These are phyloP conservation scores for Cyclotella baltica DNA, from an alignment of 108 stramenopile species.

Conservation along the genomic window DNA sequence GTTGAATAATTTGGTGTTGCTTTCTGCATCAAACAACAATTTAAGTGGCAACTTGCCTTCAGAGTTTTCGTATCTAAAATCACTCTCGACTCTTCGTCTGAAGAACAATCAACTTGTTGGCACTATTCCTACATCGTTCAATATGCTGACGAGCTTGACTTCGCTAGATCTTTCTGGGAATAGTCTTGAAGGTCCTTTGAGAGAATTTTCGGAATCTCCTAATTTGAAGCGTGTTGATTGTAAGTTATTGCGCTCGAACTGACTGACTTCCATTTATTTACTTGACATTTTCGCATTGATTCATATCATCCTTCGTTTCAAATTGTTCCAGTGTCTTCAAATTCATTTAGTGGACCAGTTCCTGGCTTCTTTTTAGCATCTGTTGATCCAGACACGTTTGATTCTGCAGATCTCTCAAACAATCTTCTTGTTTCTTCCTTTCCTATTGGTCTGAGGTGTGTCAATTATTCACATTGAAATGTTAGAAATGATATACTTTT, in stretches of 20 bases:
- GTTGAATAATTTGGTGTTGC: conserved; percentile 6
- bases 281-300: no score
- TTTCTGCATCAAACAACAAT: conserved; percentile 25
- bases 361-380: conserved; percentile 24
- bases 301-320: no score
- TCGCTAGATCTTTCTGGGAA: conserved; percentile 25
- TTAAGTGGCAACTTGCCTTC: not conserved
- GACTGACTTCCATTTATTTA: not conserved
- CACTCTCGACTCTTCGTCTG: conserved; percentile 19
- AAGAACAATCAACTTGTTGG: conserved; percentile 30
- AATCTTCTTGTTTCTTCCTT: conserved; percentile 26
- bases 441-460: conserved; percentile 16
- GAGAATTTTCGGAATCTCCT: conserved; percentile 11
- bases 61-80: conserved; percentile 13
- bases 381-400: conserved; percentile 30
- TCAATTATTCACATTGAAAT: no score
- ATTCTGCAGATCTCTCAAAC: conserved; percentile 28
- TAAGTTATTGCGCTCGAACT: not conserved
- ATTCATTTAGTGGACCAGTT: conserved; percentile 23
- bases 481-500: no score
- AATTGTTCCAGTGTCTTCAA: conserved; percentile 12
- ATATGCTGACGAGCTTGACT: conserved; percentile 12
- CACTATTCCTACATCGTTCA: conserved; percentile 15
- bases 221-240: conserved; percentile 28
- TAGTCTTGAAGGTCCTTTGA: conserved; percentile 26